Base-by-base conservation (phyloP, 1,284 basidiomycete species). In the Mycosarcoma maydis region DNA sequence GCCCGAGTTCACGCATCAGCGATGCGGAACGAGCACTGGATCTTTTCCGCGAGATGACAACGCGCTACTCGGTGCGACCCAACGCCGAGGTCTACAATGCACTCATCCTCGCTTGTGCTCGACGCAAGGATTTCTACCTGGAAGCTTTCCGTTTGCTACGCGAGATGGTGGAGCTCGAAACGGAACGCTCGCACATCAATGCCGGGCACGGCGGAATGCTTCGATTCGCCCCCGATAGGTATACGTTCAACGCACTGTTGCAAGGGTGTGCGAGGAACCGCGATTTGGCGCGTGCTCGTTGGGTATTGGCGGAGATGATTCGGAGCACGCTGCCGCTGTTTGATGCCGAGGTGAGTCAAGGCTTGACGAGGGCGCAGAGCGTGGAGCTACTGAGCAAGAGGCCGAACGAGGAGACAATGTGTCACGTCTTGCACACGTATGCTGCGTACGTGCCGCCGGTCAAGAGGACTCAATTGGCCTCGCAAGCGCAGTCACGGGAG, bases 21-120 rank as follows among this genome's bases (percentile, higher is more conserved):
- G 90, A 95, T 72, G 91, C 92, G 0, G 92, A 96, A 78, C 88
- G 92, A 34, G 95, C 95, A 0, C 85, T 96, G 39, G 95, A 98
- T 80, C 85, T 98, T 1, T 96, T 92, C 87, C 88, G 87, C 22
- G 95, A 98, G 81, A 94, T 98, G 92, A 85, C 84, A 1, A 85
- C 88, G 2, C 88, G 90, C 67, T 85, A 87, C 46, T 70, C 83
- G 10, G 84, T 92, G 3, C 59, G 82, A 13, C 92, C 95, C 0
- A 89, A 87, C 0, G 85, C 86, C 3, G 87, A 85, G 6, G 86
- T 91, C 8, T 98, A 93, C 81, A 89, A 90, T 65, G 91, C 91
- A 0, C 84, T 92, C 54, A 94, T 98, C 69, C 85, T 88, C 14
- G 91, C 90, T 0, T 82, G 82, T 90, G 90, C 81, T 86, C 58